Base-by-base conservation (phyloP, 1,284 basidiomycete genomes). In the Boletus mariae region DNA sequence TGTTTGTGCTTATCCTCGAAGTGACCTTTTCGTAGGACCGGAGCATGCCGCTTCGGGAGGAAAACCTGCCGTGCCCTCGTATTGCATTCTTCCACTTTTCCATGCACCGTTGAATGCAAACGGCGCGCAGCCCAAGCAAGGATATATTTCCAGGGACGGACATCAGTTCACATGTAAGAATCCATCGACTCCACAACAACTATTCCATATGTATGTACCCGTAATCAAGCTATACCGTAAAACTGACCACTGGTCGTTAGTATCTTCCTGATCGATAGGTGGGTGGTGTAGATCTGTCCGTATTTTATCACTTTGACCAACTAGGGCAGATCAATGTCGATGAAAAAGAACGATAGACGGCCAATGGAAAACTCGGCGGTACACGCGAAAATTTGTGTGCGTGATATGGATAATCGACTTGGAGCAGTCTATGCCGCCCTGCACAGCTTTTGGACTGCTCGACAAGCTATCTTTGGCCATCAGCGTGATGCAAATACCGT, bases 401-500 rank as follows among this genome's bases (percentile, higher is more conserved):
- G 23, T 41, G 40, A 47, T 4, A 67, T 71, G 52, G 69, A 81
- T 54, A 79, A 84, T 60, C 68, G 82, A 25, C 73, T 82, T n/a
- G 82, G 82, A 1, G 80, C 82, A 0, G 82, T 82, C 2, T 79
- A 76, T 45, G 75, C 78, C 6, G 75, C 82, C 0, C 55, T 82
- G 9, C 62, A 79, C 57, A 68, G 64, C 8, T 84, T 84, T 59
- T 84, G 78, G 81, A 63, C 69, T 1, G 74, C 81, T 10, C 75
- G 82, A 3, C 71, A 75, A 45, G 66, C 73, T 7, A 71, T 69
- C 11, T 5, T 37, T 1, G 64, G 55, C 25, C 59, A 49, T 25
- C 73, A 78, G 6, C 68, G 75, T 31, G 83, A 85, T 59, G 72
- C 82, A 2, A 84, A 84, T 58, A 80, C 76, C 12, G 69, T 84